These are phyloP conservation scores for Alternaria postmessia DNA, from an alignment of 2,329 filamentous ascomycete genomes.

Conservation along the genomic window DNA sequence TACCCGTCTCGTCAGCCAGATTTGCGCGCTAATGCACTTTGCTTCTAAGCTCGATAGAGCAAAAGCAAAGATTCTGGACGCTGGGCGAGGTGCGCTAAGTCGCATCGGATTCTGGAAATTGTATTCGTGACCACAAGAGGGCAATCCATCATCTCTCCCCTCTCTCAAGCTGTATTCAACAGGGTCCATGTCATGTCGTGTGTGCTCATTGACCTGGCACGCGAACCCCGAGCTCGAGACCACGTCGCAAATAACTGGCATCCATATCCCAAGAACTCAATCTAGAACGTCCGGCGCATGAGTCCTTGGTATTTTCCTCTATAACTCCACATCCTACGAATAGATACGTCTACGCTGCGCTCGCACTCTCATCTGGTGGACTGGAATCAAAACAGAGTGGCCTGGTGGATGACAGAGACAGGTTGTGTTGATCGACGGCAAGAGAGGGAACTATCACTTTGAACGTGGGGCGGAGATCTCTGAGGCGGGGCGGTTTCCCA, in stretches of 20 bases:
- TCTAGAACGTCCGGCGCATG: not conserved
- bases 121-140: conserved; percentile 1
- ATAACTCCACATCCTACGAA: not conserved
- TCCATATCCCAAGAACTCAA: not conserved
- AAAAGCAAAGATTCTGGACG: not conserved
- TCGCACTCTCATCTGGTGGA: conserved; percentile 5
- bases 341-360: not conserved
- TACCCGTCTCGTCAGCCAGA: no score
- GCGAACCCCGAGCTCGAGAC: not conserved
- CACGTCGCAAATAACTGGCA: not conserved
- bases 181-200: conserved; percentile 1
- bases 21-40: not conserved
- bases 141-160: not conserved
- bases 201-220: conserved; percentile 3
- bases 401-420: not conserved
- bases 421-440: not conserved
- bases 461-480: conserved; percentile 5
- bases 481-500: not conserved
- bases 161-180: not conserved
- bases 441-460: not conserved
- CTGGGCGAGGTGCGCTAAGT: not conserved
- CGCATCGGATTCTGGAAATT: conserved; percentile 1
- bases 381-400: conserved; percentile 1
- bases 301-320: not conserved
- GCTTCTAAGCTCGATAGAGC: not conserved